Percentiles rank a stretch among this genome's conserved stretches.
These are phyloP conservation scores for Tuber microsphaerosporum DNA, from an alignment of 495 filamentous ascomycete genomes.

Conservation along the genomic window DNA sequence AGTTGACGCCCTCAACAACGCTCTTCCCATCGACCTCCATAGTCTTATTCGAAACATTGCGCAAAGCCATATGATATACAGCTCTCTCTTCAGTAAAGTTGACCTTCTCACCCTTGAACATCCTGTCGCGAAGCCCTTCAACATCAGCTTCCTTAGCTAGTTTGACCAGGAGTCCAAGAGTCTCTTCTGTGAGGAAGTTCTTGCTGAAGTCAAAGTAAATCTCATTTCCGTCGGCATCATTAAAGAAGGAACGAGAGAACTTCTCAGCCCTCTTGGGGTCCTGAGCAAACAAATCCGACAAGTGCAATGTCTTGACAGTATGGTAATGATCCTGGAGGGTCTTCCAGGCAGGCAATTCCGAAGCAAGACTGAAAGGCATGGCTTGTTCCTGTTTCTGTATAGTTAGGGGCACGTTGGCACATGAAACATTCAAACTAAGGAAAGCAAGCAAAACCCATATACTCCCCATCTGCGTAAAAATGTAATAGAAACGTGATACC, in stretches of 20 bases:
- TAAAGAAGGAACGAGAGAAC: slow-evolving; percentile 76
- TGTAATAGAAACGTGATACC: not conserved
- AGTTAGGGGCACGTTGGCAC: not conserved
- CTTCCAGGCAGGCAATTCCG: slow-evolving; percentile 74
- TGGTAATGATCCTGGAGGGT: slow-evolving; percentile 82
- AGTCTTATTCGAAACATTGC: slow-evolving; percentile 73
- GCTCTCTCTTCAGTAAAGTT: slow-evolving; percentile 97
- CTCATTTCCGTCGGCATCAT: slow-evolving; percentile 63
- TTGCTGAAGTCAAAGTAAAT: slow-evolving; percentile 98
- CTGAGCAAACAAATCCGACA: slow-evolving; percentile 85
- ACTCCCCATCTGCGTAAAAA: not conserved
- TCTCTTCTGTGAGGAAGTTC: slow-evolving; percentile 94
- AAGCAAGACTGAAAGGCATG: slow-evolving; percentile 62
- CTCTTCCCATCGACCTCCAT: slow-evolving; percentile 93
- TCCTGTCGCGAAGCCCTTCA: slow-evolving; percentile 87
- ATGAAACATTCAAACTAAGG: not conserved
- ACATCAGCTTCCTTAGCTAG: slow-evolving; percentile 83
- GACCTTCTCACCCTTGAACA: slow-evolving; percentile 97
- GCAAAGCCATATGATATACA: slow-evolving; percentile 89
- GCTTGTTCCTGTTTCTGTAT: slow-evolving; percentile 18
- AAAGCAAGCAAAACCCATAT: not conserved
- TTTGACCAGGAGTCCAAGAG: slow-evolving; percentile 73
- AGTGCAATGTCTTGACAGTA: slow-evolving; percentile 76
- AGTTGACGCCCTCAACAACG: slow-evolving; percentile 89
- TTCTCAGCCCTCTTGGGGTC: slow-evolving; percentile 85